Evolutionary conservation across 306 rosid genomes (phyloP), one percentile per base, ranked within the genome.

Genomic region (Vachellia pachyceras): DNA sequence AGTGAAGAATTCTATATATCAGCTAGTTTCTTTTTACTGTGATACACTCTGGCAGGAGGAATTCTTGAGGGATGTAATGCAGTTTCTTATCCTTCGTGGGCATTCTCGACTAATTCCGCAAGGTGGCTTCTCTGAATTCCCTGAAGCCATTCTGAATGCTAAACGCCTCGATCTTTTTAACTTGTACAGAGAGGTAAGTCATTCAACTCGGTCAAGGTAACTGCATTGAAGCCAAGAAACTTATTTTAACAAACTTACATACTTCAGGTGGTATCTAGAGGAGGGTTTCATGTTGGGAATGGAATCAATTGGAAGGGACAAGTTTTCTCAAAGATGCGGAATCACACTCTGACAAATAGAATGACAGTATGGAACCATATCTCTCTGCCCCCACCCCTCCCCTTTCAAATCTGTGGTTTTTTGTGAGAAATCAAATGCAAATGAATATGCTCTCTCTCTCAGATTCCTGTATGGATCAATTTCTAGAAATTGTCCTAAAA

Each of bases 231-330:
- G 45, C 36, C 67, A 39, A 45, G 78, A 75, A 70, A 69, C 20
- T 69, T 52, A 35, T 47, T 42, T 80, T 77, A 15, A 80, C 40
- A 71, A 20, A 54, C 57, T 57, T 17, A 47, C 42, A 76, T 42
- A 65, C 76, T 73, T 80, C 84, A 94, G 99, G 99, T 95, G 89
- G 99, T 95, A 74, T 90, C 99, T 18, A 90, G 99, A 85, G 99
- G 99, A 81, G 99, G 99, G 74, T 95, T 95, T 88, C 97, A 95
- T 67, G 99, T 95, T 35, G 99, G 98, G 41, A 95, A 95, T 74
- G 99, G 98, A 60, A 95, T 95, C 91, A 95, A 95, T 83, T 95
- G 99, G 99, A 95, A 95, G 86, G 99, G 99, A 73, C 99, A 95
- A 85, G 91, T 95, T 84, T 95, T 95, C 88, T 93, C 99, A 22